Percentiles rank a stretch among this genome's conserved stretches.
Conservation (phyloP, 225 moss, liverwort and hornwort species). For the Rhytidiadelphus loreus region DNA sequence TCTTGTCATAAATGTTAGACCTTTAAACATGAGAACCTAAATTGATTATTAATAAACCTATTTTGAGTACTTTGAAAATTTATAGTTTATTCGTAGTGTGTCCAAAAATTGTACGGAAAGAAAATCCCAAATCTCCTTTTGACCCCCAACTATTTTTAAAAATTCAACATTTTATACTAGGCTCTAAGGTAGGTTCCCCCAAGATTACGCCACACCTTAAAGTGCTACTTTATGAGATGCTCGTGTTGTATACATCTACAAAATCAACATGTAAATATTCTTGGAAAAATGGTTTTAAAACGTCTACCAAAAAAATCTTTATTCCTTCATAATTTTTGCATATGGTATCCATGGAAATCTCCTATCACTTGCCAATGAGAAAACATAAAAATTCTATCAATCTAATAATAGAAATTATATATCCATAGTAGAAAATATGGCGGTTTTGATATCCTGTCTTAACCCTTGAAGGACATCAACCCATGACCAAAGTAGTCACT, state of each 20-base stretch:
- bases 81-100: rapidly evolving
- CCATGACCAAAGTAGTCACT: neutral
- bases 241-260: no score
- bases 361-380: neutral
- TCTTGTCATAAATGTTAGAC: neutral
- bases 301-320: neutral
- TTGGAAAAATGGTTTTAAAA: no score
- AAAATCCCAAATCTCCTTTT: neutral
- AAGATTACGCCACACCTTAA: no score
- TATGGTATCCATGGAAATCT: neutral
- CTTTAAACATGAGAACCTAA: neutral
- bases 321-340: neutral
- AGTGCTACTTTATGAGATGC: no score
- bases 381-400: no score
- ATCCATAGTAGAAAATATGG: neutral
- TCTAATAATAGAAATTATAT: no score
- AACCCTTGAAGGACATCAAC: rapidly evolving
- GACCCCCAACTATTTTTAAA: neutral
- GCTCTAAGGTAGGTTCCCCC: neutral
- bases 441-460: rapidly evolving
- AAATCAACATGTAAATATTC: neutral
- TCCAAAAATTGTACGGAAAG: neutral
- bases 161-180: neutral
- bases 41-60: neutral
- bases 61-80: neutral